A percentile compares a stretch with the other conserved stretches of the same genome.
Conservation (phyloP, 1,284 basidiomycete species). For the Testicularia cyperi region DNA sequence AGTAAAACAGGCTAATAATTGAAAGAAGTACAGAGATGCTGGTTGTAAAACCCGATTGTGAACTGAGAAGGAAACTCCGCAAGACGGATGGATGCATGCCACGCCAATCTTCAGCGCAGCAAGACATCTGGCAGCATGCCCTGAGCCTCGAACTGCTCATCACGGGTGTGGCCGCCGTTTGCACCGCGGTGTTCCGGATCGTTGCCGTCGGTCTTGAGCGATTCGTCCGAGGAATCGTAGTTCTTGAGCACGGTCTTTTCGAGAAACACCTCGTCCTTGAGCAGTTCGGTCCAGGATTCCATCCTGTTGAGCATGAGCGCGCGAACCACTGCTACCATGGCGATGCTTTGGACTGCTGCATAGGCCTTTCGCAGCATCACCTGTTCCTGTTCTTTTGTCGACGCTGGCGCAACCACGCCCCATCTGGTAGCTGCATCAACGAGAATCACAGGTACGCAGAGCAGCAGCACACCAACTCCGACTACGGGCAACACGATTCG, state of each 20-base stretch:
- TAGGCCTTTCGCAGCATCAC: conserved; percentile 11
- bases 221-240: conserved; percentile 10
- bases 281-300: conserved; percentile 42
- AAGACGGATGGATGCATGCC: too few relatives aligned
- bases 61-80: too few relatives aligned
- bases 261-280: conserved; percentile 56
- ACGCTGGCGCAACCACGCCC: not conserved
- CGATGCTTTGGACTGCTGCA: conserved; percentile 5
- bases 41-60: too few relatives aligned
- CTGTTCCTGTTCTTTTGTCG: conserved; percentile 10
- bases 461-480: not conserved
- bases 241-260: conserved; percentile 54
- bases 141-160: conserved; percentile 11
- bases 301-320: conserved; percentile 13
- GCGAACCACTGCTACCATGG: conserved; percentile 1
- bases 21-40: too few relatives aligned
- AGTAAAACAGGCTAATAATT: too few relatives aligned
- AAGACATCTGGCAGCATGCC: conserved; percentile 27
- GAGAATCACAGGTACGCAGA: not conserved
- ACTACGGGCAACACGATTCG: conserved; percentile 8
- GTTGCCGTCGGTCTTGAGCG: not conserved
- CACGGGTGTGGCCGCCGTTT: not conserved
- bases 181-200: not conserved
- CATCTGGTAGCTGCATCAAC: conserved; percentile 1
- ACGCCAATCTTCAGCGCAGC: conserved; percentile 7